Base-by-base conservation (phyloP, 2,329 filamentous ascomycete genomes). In the Didymella arachidicola region DNA sequence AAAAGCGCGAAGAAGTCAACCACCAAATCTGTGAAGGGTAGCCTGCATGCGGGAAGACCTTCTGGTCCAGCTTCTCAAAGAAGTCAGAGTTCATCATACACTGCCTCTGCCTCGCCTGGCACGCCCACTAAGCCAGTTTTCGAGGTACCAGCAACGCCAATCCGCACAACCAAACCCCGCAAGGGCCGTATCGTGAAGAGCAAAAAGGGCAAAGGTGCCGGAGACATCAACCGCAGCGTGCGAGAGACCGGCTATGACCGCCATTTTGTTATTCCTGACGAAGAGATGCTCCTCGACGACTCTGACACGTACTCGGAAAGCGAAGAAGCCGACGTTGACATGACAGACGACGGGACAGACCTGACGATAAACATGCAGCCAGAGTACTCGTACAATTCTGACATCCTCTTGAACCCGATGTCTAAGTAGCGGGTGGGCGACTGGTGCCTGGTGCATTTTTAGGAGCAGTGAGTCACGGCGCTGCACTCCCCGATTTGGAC, bases 281-380 rank as follows among this genome's bases (percentile, higher is more conserved):
- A 59, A 29, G 39, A 51, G 25, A 7, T 47, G 0, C 7, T 52
- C 0, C 4, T 52, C 4, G 34, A 51, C 7, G 18, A 55, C 22
- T 47, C 46, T 7, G 51, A 59, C 22, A 32, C 34, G 7, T 52
- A 59, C 14, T 48, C 44, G 6, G 45, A 41, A 3, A 46, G 45
- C 38, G 51, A 38, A 1, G 26, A 36, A 4, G 47, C 51, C 10
- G 63, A 66, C 16, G 16, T 41, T 8, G 52, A 51, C 19, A 62
- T 58, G 34, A 30, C 36, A 0, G 50, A 29, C 12, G 54, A 55
- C 26, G 50, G 29, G 12, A 26, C 51, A 25, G 57, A 66, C 34
- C 16, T 66, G 11, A 48, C 47, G 4, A 62, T 65, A 14, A 53
- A 68, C 11, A 63, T 66, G 59, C 57, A 53, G 18, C 49, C 53